Percentiles rank a stretch among this genome's conserved stretches.
Evolutionary conservation across 2,329 filamentous ascomycete genomes (phyloP).

Genomic region (Claviceps capensis): DNA sequence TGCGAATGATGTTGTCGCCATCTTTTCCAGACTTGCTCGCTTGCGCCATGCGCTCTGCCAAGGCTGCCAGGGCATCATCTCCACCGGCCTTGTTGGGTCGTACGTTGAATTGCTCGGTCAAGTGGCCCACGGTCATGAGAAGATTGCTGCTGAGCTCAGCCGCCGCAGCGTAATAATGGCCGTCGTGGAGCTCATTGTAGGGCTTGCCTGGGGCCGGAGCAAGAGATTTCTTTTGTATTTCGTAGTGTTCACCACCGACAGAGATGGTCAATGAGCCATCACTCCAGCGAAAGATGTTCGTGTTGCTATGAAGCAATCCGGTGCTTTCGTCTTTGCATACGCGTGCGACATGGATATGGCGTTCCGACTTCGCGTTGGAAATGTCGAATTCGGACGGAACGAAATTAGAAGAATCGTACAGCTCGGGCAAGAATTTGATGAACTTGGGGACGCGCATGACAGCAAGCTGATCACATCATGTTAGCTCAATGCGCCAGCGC

Average conservation of each 20-base stretch:
- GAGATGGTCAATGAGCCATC: conserved; percentile 65
- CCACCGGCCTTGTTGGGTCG: conserved; percentile 52
- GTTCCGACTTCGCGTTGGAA: conserved; percentile 36
- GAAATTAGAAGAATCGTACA: conserved; percentile 54
- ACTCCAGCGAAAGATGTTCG: conserved; percentile 62
- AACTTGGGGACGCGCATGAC: conserved; percentile 60
- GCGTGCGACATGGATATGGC: conserved; percentile 52
- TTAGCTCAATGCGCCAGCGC: background rate
- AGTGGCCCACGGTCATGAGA: conserved; percentile 60
- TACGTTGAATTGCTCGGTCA: conserved; percentile 59
- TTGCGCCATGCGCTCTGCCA: conserved; percentile 53
- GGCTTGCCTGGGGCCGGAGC: conserved; percentile 46
- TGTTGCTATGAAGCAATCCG: conserved; percentile 57
- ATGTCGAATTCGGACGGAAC: conserved; percentile 43
- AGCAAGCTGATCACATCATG: conserved; percentile 38
- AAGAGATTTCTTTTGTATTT: conserved; percentile 56
- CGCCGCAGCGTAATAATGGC: conserved; percentile 62
- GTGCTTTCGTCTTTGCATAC: conserved; percentile 56
- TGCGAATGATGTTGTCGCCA: conserved; percentile 54
- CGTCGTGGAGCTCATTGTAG: conserved; percentile 55
- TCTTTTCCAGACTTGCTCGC: conserved; percentile 42
- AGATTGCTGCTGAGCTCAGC: conserved; percentile 55
- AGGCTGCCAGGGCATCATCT: conserved; percentile 56
- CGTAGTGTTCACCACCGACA: conserved; percentile 64
- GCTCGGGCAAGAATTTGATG: conserved; percentile 52